Evolutionary conservation across 371 early-diverging fungal species (phyloP).

Genomic region (Apophysomyces sp.): DNA sequence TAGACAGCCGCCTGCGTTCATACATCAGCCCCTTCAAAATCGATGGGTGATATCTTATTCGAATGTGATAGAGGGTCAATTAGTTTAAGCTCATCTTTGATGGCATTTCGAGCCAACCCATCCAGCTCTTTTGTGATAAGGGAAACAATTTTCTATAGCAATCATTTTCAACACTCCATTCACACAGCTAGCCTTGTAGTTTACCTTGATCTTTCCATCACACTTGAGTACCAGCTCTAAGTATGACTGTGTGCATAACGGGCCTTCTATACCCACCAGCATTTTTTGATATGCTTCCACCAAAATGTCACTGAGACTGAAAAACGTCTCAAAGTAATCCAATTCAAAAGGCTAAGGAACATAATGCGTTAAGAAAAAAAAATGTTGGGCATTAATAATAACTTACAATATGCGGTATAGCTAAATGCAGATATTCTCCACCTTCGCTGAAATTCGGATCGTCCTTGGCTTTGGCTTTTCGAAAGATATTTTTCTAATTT

Average conservation of each 20-base stretch:
- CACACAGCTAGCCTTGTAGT: not conserved
- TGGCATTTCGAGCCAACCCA: slow-evolving; percentile 48
- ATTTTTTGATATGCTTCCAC: slow-evolving; percentile 50
- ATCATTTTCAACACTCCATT: not conserved
- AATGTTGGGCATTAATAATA: slow-evolving; percentile 1
- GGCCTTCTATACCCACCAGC: slow-evolving; percentile 33
- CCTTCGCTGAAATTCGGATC: slow-evolving; percentile 30
- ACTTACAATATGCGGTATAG: slow-evolving; percentile 50
- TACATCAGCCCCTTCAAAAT: slow-evolving; percentile 36
- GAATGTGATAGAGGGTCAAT: slow-evolving; percentile 49
- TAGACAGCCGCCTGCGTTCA: too few species aligned
- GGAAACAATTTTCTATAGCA: slow-evolving; percentile 49
- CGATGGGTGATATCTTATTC: slow-evolving; percentile 41
- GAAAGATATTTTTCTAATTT: slow-evolving; percentile 57
- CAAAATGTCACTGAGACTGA: slow-evolving; percentile 49
- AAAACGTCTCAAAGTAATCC: slow-evolving; percentile 58
- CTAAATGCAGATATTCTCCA: slow-evolving; percentile 48
- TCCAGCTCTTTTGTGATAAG: slow-evolving; percentile 58
- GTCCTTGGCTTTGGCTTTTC: slow-evolving; percentile 49
- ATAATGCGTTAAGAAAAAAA: not conserved
- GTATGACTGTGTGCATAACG: slow-evolving; percentile 43
- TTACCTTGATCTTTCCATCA: slow-evolving; percentile 55
- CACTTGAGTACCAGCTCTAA: slow-evolving; percentile 59
- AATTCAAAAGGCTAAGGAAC: slow-evolving; percentile 53
- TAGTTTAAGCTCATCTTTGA: slow-evolving; percentile 51